These are phyloP conservation scores for Phytophthora crassamura DNA, from an alignment of 352 stramenopile genomes.

Conservation along the genomic window DNA sequence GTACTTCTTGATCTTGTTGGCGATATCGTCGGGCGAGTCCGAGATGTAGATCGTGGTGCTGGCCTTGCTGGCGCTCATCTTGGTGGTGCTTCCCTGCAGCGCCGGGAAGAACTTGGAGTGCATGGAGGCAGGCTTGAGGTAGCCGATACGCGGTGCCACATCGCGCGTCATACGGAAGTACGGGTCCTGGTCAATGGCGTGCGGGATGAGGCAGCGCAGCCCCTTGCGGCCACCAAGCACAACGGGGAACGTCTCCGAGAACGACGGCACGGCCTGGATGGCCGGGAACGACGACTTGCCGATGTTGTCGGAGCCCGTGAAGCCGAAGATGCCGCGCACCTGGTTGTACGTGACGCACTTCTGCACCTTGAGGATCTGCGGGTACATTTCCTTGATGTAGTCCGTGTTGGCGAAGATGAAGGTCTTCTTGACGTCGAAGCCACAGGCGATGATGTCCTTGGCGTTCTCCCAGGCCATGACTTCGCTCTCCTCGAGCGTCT, in stretches of 20 bases:
- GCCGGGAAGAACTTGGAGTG: constrained; percentile 99
- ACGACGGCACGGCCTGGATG: constrained; percentile 98
- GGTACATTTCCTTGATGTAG: constrained; percentile 99
- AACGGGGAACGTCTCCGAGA: constrained; percentile 97
- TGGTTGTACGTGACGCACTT: constrained; percentile 98
- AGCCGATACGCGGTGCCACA: constrained; percentile 97
- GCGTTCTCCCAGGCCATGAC: constrained; percentile 98
- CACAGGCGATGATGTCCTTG: constrained; percentile 99
- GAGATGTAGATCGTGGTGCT: constrained; percentile 99
- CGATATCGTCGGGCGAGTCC: constrained; percentile 97
- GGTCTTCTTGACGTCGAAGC: constrained; percentile 97
- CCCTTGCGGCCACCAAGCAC: constrained; percentile 89
- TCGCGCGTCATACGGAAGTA: constrained; percentile 99
- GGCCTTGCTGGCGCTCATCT: constrained; percentile 98
- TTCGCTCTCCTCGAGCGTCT: constrained; percentile 89
- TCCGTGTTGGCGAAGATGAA: constrained; percentile 99
- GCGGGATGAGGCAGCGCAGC: constrained; percentile 98
- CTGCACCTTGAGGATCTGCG: constrained; percentile 99
- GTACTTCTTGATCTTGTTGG: constrained; percentile 92
- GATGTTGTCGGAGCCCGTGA: constrained; percentile 98
- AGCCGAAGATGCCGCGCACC: constrained; percentile 99
- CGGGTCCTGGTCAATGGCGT: constrained; percentile 99
- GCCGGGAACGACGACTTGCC: constrained; percentile 99
- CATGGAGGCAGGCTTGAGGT: constrained; percentile 97
- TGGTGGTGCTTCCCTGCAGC: constrained; percentile 96